These are phyloP conservation scores for Euphorbia schlechtendalii DNA, from an alignment of 441 rosid genomes.

Conservation along the genomic window DNA sequence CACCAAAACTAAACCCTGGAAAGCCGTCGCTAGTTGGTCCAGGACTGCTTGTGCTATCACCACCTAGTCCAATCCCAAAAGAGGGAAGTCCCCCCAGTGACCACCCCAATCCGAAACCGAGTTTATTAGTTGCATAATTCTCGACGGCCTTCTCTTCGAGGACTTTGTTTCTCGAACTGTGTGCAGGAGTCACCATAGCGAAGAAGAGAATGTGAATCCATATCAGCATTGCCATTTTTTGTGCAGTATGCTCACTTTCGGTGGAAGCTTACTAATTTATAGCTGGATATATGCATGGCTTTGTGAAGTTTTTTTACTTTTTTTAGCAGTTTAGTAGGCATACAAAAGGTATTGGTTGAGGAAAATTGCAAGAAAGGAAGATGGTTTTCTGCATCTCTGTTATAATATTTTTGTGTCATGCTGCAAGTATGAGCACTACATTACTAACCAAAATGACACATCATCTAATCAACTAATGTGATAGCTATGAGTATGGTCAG, in stretches of 20 bases:
- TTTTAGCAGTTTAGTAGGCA: slow-evolving; percentile 3
- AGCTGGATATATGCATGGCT: not conserved
- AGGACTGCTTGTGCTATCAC: not conserved
- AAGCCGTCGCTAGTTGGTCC: not conserved
- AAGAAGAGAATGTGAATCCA: slow-evolving; percentile 7
- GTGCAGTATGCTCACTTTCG: not conserved
- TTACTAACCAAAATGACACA: too few relatives aligned
- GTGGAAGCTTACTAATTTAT: slow-evolving; percentile 5
- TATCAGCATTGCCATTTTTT: slow-evolving; percentile 8
- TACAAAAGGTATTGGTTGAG: slow-evolving; percentile 7
- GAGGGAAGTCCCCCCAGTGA: slow-evolving; percentile 7
- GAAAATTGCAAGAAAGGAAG: slow-evolving; percentile 6
- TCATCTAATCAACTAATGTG: too few relatives aligned
- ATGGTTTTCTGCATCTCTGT: slow-evolving; percentile 4
- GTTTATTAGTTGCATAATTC: not conserved
- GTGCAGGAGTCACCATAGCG: not conserved
- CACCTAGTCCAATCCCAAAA: slow-evolving; percentile 1
- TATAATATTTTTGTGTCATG: slow-evolving; percentile 15
- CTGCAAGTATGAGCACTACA: slow-evolving; percentile 17
- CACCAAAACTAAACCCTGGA: slow-evolving; percentile 1
- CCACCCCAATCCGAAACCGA: slow-evolving; percentile 1
- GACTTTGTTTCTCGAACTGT: slow-evolving; percentile 9
- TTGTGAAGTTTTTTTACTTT: not conserved
- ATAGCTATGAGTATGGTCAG: not conserved
- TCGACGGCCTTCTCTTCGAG: not conserved